Percentiles rank a stretch among this genome's conserved stretches.
phyloP scores from a whole-genome alignment of 1,139 yeast species.

The Lodderomyces theae region DNA sequence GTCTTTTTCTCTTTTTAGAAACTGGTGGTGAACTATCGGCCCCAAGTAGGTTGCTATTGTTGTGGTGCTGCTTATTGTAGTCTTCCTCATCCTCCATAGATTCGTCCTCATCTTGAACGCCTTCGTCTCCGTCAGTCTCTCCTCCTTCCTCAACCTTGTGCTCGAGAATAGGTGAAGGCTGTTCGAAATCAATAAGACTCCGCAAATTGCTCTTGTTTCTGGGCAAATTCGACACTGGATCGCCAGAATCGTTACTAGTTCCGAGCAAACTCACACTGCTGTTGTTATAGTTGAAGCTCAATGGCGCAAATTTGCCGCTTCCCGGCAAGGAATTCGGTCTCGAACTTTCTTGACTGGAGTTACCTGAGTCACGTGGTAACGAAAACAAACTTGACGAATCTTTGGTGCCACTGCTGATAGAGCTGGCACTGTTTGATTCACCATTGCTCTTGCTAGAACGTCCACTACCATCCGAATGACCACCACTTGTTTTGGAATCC shows the following conservation, averaged over 20 bases:
- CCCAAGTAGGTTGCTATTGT: not conserved
- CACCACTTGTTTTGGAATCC: conserved; percentile 3
- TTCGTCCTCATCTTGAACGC: conserved; percentile 10
- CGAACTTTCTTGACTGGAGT: conserved; percentile 6
- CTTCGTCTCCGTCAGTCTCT: conserved; percentile 5
- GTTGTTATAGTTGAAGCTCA: conserved; percentile 1
- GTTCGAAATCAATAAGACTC: conserved; percentile 2
- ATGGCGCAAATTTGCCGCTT: conserved; percentile 3
- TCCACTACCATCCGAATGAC: conserved; percentile 1
- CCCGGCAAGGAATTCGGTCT: conserved; percentile 7
- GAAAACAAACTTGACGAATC: conserved; percentile 9
- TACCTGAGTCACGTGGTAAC: conserved; percentile 7
- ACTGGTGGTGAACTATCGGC: not conserved
- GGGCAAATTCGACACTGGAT: not conserved
- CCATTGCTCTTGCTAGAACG: not conserved
- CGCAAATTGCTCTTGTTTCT: conserved; percentile 4
- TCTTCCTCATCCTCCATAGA: conserved; percentile 9
- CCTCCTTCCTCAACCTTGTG: conserved; percentile 1
- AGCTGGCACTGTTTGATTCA: not conserved
- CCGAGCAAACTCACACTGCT: not conserved
- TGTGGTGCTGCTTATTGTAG: conserved; percentile 1
- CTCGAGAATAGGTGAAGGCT: conserved; percentile 6
- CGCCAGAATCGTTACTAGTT: not conserved
- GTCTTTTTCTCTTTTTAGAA: not conserved
- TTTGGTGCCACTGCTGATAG: conserved; percentile 4